Percentiles rank a stretch among this genome's conserved stretches.
These are phyloP conservation scores for Boehmeria nivea DNA, from an alignment of 306 rosid genomes.

Conservation along the genomic window DNA sequence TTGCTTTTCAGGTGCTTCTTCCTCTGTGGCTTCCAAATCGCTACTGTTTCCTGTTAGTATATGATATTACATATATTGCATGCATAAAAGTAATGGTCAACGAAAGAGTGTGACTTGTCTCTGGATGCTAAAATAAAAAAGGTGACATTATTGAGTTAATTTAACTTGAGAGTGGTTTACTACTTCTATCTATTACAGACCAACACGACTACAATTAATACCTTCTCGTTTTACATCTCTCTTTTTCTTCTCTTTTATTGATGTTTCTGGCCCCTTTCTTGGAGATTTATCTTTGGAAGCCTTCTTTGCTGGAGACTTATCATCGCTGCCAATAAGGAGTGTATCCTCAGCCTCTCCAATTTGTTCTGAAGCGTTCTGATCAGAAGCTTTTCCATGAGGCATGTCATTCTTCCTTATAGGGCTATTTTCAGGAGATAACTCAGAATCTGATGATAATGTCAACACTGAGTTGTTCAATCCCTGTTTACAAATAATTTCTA, in stretches of 20 bases:
- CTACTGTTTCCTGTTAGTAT: conserved; percentile 37
- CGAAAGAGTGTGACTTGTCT: background rate
- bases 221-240: conserved; percentile 40
- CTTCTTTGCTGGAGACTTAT: conserved; percentile 47
- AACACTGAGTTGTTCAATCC: conserved; percentile 45
- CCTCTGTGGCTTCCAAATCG: conserved; percentile 43
- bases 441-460: conserved; percentile 73
- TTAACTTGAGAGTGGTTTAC: conserved; percentile 2
- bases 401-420: conserved; percentile 36
- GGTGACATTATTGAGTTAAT: background rate
- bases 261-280: conserved; percentile 29
- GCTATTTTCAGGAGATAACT: conserved; percentile 38
- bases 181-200: background rate
- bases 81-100: conserved; percentile 11
- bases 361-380: conserved; percentile 24
- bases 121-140: conserved; percentile 3
- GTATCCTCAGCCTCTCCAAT: conserved; percentile 29
- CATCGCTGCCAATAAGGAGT: conserved; percentile 26
- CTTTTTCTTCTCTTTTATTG: conserved; percentile 37
- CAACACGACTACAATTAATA: conserved; percentile 9
- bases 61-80: conserved; percentile 16
- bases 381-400: conserved; percentile 43
- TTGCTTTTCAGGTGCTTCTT: conserved; percentile 55
- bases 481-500: conserved; percentile 29
- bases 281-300: conserved; percentile 37